Evolutionary conservation across 345 rosid genomes (phyloP).

Genomic region (Schrenkiella parvula): DNA sequence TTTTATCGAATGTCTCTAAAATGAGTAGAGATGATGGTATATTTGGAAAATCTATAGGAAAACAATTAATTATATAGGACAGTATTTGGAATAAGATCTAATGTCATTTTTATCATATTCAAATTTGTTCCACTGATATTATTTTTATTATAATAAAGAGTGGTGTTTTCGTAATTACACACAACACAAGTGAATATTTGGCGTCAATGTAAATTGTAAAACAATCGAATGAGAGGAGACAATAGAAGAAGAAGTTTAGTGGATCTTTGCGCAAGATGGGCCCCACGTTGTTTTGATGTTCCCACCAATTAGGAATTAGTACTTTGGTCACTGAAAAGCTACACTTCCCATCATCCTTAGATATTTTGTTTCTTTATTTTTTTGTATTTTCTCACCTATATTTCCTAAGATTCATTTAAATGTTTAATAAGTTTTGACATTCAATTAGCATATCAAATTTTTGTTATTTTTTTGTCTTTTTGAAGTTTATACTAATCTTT

Average conservation of each 20-base stretch:
- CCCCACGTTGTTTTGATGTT: neutral
- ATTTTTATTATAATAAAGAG: neutral
- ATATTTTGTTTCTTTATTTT: neutral
- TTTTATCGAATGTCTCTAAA: neutral
- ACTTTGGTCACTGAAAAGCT: neutral
- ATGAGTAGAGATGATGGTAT: neutral
- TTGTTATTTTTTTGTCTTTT: too few species aligned
- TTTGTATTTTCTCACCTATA: too few species aligned
- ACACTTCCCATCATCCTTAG: neutral
- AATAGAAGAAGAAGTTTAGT: neutral
- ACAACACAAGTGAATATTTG: neutral
- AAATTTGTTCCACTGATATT: neutral
- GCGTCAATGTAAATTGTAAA: neutral
- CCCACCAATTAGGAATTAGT: neutral
- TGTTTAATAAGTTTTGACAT: too few species aligned
- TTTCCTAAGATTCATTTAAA: too few species aligned
- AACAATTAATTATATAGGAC: neutral
- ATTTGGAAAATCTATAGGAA: neutral
- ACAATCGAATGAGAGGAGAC: neutral
- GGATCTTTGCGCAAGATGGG: conserved; percentile 1
- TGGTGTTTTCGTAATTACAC: conserved; percentile 3
- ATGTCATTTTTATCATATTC: neutral
- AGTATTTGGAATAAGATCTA: neutral
- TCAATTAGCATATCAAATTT: too few species aligned
- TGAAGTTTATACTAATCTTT: too few species aligned